Conservation (phyloP, 495 filamentous ascomycete species). For the Penicillium lagena region DNA sequence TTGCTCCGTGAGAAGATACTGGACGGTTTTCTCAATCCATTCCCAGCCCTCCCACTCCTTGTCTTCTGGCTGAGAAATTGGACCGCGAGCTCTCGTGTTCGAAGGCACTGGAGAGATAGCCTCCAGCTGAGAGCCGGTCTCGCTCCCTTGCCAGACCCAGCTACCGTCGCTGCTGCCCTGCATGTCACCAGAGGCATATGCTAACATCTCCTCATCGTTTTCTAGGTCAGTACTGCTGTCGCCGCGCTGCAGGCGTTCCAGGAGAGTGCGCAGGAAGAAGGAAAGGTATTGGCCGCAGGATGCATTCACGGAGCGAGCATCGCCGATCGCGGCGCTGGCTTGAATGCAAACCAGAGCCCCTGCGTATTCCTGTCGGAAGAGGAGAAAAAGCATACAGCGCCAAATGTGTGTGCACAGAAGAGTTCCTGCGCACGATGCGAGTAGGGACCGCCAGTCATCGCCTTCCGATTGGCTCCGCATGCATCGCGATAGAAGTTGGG, state of each 20-base stretch:
- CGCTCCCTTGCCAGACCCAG: conserved; percentile 82
- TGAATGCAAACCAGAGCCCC: conserved; percentile 68
- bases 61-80: conserved; percentile 9
- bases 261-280: conserved; percentile 71
- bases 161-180: conserved; percentile 73
- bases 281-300: conserved; percentile 76
- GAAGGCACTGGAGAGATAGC: conserved; percentile 11
- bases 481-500: conserved; percentile 61
- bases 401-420: conserved; percentile 83
- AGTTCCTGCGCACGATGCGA: conserved; percentile 52
- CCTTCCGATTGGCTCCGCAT: conserved; percentile 31
- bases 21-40: conserved; percentile 43
- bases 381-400: conserved; percentile 78
- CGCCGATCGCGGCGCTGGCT: conserved; percentile 59
- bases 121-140: conserved; percentile 36
- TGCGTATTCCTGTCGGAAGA: conserved; percentile 65
- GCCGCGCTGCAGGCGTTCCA: conserved; percentile 48
- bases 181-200: conserved; percentile 83
- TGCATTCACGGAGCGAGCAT: conserved; percentile 62
- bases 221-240: conserved; percentile 46
- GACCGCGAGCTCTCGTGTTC: neutral
- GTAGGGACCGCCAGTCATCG: conserved; percentile 41
- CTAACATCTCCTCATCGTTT: conserved; percentile 86
- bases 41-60: conserved; percentile 48
- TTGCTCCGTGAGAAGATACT: conserved; percentile 36